Evolutionary conservation across 495 filamentous ascomycete species (phyloP).

Genomic region (Evansstolkia leycettana): DNA sequence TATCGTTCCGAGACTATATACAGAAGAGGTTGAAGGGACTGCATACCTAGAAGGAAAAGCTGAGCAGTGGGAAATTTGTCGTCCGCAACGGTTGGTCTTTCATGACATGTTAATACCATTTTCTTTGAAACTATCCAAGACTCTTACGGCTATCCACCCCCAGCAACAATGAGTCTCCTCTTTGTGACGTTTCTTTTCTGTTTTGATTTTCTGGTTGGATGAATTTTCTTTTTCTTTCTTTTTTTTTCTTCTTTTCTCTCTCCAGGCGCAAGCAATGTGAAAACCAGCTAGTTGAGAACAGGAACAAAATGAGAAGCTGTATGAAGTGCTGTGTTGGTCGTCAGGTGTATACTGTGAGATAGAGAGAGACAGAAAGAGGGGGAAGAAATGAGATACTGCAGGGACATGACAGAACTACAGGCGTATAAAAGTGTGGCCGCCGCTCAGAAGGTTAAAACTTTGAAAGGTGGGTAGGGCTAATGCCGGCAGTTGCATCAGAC

Average conservation of each 20-base stretch:
- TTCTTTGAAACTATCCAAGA: slow-evolving; percentile 29
- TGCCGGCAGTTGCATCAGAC: no score
- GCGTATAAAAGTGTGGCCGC: no score
- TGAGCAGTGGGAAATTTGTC: slow-evolving; percentile 61
- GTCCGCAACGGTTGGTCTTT: slow-evolving; percentile 28
- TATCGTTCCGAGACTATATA: no score
- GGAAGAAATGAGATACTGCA: background rate
- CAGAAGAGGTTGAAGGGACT: slow-evolving; percentile 2
- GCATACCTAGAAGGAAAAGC: slow-evolving; percentile 61
- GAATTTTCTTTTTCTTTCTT: slow-evolving; percentile 1
- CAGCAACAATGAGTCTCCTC: slow-evolving; percentile 7
- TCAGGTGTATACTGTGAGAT: no score
- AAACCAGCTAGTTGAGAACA: background rate
- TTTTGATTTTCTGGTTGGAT: background rate
- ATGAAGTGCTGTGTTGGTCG: no score
- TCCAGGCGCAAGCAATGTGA: no score
- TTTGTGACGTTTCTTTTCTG: slow-evolving; percentile 1
- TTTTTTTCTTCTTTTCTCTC: background rate
- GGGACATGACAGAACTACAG: no score
- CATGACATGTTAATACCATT: slow-evolving; percentile 39
- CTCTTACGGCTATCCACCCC: slow-evolving; percentile 35
- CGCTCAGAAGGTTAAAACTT: no score
- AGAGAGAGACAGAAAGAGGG: background rate
- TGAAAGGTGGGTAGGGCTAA: no score
- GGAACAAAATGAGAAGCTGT: no score